These are phyloP conservation scores for Sporobolomyces roseus DNA, from an alignment of 768 basidiomycete genomes.

Conservation along the genomic window DNA sequence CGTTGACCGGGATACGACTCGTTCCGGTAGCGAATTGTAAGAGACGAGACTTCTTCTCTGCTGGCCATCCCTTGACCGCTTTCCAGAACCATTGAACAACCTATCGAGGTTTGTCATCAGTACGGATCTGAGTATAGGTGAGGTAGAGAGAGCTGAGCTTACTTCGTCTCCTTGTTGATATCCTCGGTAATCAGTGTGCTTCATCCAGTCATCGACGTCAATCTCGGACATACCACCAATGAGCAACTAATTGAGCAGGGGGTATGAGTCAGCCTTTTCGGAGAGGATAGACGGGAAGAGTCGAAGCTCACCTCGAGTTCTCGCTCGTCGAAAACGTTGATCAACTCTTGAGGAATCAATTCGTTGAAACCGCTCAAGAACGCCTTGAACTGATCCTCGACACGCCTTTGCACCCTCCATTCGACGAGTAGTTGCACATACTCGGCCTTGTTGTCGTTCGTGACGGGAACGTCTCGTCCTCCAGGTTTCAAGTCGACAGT, in stretches of 20 bases:
- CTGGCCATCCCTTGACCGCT: slow-evolving; percentile 86
- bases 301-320: slow-evolving; percentile 64
- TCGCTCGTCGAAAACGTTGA: slow-evolving; percentile 98
- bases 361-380: slow-evolving; percentile 99
- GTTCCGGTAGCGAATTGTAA: slow-evolving; percentile 81
- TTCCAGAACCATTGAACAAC: slow-evolving; percentile 99
- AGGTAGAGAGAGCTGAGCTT: neutral
- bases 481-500: slow-evolving; percentile 91
- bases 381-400: slow-evolving; percentile 97
- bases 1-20: slow-evolving; percentile 83
- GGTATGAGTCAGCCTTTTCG: neutral
- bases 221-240: slow-evolving; percentile 99
- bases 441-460: slow-evolving; percentile 97
- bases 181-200: slow-evolving; percentile 97
- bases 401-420: slow-evolving; percentile 93
- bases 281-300: neutral
- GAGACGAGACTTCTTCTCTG: slow-evolving; percentile 92
- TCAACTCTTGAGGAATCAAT: slow-evolving; percentile 92
- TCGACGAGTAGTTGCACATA: slow-evolving; percentile 93
- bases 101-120: neutral
- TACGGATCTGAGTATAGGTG: neutral
- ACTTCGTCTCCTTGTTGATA: slow-evolving; percentile 78
- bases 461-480: slow-evolving; percentile 79
- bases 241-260: slow-evolving; percentile 56
- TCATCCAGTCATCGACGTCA: slow-evolving; percentile 99